Conservation (phyloP, 2,329 filamentous ascomycete species). For the Colletotrichum aenigma region DNA sequence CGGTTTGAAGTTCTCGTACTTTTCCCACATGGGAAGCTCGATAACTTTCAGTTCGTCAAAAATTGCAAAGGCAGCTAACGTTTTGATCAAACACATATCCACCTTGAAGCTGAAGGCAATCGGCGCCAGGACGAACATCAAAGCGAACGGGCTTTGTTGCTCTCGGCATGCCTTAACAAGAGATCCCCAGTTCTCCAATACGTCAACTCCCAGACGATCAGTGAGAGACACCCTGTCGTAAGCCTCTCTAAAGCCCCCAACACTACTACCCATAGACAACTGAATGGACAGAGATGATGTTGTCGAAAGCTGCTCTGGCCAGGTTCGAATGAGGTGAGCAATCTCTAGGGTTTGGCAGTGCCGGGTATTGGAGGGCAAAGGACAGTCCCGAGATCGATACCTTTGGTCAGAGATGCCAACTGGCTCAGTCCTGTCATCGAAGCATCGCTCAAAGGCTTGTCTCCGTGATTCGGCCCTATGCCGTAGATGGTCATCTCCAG, state of each 20-base stretch:
- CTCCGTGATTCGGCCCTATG: constrained; percentile 20
- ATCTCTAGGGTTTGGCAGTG: constrained; percentile 23
- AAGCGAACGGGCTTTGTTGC: constrained; percentile 29
- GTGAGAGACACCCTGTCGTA: constrained; percentile 36
- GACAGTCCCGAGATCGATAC: constrained; percentile 23
- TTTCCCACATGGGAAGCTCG: constrained; percentile 35
- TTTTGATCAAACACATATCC: constrained; percentile 44
- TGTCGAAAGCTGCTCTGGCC: constrained; percentile 19
- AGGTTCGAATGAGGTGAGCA: constrained; percentile 20
- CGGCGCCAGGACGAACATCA: constrained; percentile 51
- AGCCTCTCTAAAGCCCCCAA: constrained; percentile 39
- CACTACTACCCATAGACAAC: constrained; percentile 17
- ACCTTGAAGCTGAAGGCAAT: constrained; percentile 44
- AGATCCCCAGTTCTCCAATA: constrained; percentile 45
- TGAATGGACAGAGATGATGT: constrained; percentile 12
- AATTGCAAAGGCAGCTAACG: constrained; percentile 48
- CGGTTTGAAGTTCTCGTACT: constrained; percentile 37
- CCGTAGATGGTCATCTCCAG: constrained; percentile 25
- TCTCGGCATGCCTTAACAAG: constrained; percentile 40
- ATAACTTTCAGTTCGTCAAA: constrained; percentile 41
- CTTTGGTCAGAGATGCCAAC: neutral
- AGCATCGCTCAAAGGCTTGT: constrained; percentile 15
- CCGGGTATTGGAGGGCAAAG: neutral
- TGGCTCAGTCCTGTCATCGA: constrained; percentile 23
- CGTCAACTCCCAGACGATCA: constrained; percentile 40